These are phyloP conservation scores for Penicillium sp. DNA, from an alignment of 2,329 filamentous ascomycete species.

Conservation along the genomic window DNA sequence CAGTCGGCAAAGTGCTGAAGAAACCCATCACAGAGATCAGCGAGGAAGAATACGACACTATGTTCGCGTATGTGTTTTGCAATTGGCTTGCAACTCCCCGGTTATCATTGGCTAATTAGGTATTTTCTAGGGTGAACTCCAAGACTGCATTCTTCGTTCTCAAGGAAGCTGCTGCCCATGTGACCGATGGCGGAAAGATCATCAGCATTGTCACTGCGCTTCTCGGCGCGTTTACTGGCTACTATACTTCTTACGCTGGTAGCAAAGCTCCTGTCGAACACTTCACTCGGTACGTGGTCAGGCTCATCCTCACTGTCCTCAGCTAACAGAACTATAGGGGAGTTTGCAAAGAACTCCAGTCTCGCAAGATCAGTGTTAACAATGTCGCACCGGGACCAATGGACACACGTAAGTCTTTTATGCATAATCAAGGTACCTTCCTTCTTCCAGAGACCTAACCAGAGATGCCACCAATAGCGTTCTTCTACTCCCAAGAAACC, in stretches of 20 bases:
- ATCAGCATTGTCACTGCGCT: slow-evolving; percentile 49
- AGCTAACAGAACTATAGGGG: slow-evolving; percentile 24
- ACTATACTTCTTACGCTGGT: slow-evolving; percentile 49
- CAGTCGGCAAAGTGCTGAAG: slow-evolving; percentile 51
- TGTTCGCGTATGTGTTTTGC: slow-evolving; percentile 44
- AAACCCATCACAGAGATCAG: slow-evolving; percentile 46
- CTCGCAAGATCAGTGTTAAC: slow-evolving; percentile 53
- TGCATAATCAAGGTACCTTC: background rate
- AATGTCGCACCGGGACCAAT: slow-evolving; percentile 55
- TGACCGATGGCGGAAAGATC: slow-evolving; percentile 48
- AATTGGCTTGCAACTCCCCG: background rate
- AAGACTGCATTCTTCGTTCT: slow-evolving; percentile 49
- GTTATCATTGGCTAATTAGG: background rate
- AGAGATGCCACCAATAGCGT: slow-evolving; percentile 32
- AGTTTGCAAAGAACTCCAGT: slow-evolving; percentile 56
- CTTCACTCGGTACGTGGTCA: slow-evolving; percentile 49
- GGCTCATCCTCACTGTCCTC: background rate
- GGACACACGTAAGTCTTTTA: slow-evolving; percentile 45
- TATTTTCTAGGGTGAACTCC: slow-evolving; percentile 42
- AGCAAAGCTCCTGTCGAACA: slow-evolving; percentile 62
- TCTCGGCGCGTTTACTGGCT: slow-evolving; percentile 48
- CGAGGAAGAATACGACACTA: slow-evolving; percentile 48
- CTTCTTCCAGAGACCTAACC: background rate
- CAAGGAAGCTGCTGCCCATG: slow-evolving; percentile 44
- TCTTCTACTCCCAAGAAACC: slow-evolving; percentile 49